Evolutionary conservation across 2,329 filamentous ascomycete genomes (phyloP).

Genomic region (Thielaviopsis euricoi): DNA sequence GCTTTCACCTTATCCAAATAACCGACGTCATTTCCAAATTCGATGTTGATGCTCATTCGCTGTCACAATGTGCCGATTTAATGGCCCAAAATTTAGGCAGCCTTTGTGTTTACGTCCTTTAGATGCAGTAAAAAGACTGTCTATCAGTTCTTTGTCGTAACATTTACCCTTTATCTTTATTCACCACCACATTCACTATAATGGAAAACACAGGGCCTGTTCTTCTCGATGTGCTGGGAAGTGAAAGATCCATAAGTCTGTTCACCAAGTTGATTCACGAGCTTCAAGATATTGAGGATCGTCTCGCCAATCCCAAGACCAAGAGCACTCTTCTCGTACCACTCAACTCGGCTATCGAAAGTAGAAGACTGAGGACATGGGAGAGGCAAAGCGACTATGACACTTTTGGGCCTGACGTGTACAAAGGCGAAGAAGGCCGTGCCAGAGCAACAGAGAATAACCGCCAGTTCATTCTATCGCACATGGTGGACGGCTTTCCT

Average conservation of each 20-base stretch:
- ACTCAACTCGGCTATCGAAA: slow-evolving; percentile 63
- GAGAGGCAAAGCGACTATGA: slow-evolving; percentile 60
- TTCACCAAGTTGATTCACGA: slow-evolving; percentile 72
- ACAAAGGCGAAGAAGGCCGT: slow-evolving; percentile 57
- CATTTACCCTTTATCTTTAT: not conserved
- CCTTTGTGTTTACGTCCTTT: not conserved
- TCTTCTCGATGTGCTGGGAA: slow-evolving; percentile 71
- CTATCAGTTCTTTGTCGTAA: not conserved
- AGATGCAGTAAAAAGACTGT: not conserved
- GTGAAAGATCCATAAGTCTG: slow-evolving; percentile 62
- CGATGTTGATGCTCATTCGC: not conserved
- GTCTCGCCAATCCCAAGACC: slow-evolving; percentile 46
- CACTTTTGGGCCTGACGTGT: slow-evolving; percentile 49
- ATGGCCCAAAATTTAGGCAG: not conserved
- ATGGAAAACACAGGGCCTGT: slow-evolving; percentile 29
- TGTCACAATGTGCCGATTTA: not conserved
- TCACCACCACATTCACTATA: not conserved
- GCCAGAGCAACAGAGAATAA: slow-evolving; percentile 65
- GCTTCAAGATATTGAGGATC: slow-evolving; percentile 48
- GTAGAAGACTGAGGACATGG: slow-evolving; percentile 74
- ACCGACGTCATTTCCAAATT: slow-evolving; percentile 1
- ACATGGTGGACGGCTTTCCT: slow-evolving; percentile 59
- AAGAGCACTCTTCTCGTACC: slow-evolving; percentile 83
- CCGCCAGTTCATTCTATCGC: slow-evolving; percentile 66
- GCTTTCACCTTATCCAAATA: too few species aligned